Conservation (phyloP, 2,329 filamentous ascomycete species). For the Phoma sp. region DNA sequence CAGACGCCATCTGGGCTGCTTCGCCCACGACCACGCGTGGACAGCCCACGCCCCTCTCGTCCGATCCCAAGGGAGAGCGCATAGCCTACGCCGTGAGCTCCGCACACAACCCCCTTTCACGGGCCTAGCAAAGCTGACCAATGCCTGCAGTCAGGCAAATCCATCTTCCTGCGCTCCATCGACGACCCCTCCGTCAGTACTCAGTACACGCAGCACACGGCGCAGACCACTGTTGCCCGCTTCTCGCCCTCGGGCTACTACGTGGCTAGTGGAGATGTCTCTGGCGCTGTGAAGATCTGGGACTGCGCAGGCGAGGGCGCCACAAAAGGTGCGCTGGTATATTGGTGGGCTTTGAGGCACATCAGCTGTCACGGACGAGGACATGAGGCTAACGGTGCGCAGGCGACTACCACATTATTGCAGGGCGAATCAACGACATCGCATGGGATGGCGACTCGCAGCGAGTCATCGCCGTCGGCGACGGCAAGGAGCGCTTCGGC, state of each 20-base stretch:
- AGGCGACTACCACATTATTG: conserved; percentile 92
- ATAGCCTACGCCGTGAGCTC: conserved; percentile 87
- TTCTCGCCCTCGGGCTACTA: conserved; percentile 96
- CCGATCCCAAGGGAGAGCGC: conserved; percentile 86
- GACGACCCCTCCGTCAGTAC: conserved; percentile 83
- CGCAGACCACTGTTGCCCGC: conserved; percentile 86
- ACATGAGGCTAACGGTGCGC: conserved; percentile 35
- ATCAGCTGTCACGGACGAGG: neutral
- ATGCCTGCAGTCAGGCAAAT: conserved; percentile 79
- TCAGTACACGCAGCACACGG: conserved; percentile 92
- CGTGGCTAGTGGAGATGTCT: conserved; percentile 86
- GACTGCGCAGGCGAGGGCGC: conserved; percentile 83
- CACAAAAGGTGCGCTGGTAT: conserved; percentile 68
- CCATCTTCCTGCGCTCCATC: conserved; percentile 93
- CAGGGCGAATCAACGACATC: conserved; percentile 92
- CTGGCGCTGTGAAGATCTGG: conserved; percentile 88
- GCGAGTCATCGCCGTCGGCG: conserved; percentile 92
- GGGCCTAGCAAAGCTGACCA: neutral
- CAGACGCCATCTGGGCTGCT: conserved; percentile 80
- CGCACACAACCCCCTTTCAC: neutral
- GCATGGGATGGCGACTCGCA: conserved; percentile 98
- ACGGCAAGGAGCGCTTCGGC: conserved; percentile 91
- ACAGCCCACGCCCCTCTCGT: conserved; percentile 85
- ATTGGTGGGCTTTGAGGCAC: neutral
- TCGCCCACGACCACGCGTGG: conserved; percentile 83